These are phyloP conservation scores for Brettanomyces sp. DNA, from an alignment of 805 yeast species.

Conservation along the genomic window DNA sequence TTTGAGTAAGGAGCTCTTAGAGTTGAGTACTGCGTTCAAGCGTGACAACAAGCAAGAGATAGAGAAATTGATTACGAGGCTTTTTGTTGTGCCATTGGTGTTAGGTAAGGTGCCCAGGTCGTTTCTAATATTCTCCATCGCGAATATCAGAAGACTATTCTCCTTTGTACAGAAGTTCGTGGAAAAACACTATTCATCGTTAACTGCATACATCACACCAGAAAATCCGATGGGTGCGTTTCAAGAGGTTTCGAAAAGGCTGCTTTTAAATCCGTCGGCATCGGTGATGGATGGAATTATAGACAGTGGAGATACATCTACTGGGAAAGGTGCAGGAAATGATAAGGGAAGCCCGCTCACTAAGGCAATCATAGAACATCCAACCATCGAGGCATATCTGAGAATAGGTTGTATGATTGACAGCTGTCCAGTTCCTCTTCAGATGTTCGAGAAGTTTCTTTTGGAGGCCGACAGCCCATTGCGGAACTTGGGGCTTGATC, in stretches of 20 bases:
- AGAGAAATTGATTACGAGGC: conserved; percentile 13
- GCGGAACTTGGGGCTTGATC: conserved; percentile 29
- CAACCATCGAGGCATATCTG: conserved; percentile 44
- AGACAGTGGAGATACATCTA: conserved; percentile 3
- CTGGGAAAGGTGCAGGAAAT: conserved; percentile 1
- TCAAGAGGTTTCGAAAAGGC: conserved; percentile 18
- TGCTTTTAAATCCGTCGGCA: conserved; percentile 22
- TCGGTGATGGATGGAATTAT: conserved; percentile 15
- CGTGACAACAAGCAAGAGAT: conserved; percentile 13
- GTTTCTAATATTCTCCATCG: conserved; percentile 54
- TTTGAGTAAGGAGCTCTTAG: conserved; percentile 62
- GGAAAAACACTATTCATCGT: conserved; percentile 35
- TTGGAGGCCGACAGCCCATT: conserved; percentile 43
- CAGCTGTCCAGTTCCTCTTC: conserved; percentile 46
- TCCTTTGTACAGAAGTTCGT: conserved; percentile 49
- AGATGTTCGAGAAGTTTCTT: conserved; percentile 49
- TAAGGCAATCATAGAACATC: conserved; percentile 22
- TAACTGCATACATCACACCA: conserved; percentile 17
- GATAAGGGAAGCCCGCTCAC: conserved; percentile 4
- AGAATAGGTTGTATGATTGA: conserved; percentile 38
- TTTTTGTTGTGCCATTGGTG: conserved; percentile 47
- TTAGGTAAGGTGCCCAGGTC: conserved; percentile 65
- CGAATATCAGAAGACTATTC: conserved; percentile 54
- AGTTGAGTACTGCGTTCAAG: conserved; percentile 27
- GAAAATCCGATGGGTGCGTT: conserved; percentile 25